phyloP scores from a whole-genome alignment of 2,329 filamentous ascomycete genomes.

The Phaeosphaeriaceae sp. region DNA sequence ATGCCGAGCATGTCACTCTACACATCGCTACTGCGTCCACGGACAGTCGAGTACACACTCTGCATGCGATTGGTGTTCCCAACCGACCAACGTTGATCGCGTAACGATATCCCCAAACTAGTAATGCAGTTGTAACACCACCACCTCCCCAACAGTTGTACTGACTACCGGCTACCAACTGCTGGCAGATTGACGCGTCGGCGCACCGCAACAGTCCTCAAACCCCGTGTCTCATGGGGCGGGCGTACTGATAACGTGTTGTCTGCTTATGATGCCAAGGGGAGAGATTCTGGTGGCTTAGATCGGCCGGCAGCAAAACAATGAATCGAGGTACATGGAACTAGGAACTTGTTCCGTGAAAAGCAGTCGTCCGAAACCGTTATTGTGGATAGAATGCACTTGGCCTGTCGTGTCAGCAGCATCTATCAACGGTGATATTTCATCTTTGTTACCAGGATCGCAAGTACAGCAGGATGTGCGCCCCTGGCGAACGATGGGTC shows the following conservation, averaged over 20 bases:
- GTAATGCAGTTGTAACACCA: constrained; percentile 32
- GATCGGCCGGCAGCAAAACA: constrained; percentile 25
- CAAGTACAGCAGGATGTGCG: constrained; percentile 23
- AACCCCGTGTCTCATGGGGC: constrained; percentile 18
- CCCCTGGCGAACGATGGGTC: constrained; percentile 9
- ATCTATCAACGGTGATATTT: constrained; percentile 7
- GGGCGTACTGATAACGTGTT: constrained; percentile 33
- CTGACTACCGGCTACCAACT: constrained; percentile 25
- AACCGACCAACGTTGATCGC: constrained; percentile 13
- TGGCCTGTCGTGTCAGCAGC: constrained; percentile 7
- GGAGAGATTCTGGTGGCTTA: constrained; percentile 35
- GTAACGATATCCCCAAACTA: constrained; percentile 17
- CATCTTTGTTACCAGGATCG: constrained; percentile 20
- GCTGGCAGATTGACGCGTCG: constrained; percentile 32
- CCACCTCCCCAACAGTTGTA: constrained; percentile 39
- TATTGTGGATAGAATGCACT: background rate
- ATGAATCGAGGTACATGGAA: background rate
- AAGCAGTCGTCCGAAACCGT: background rate
- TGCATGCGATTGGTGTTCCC: background rate
- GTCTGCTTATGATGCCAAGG: constrained; percentile 19
- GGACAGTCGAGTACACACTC: background rate
- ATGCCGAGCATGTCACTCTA: background rate
- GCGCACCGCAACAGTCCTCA: constrained; percentile 27
- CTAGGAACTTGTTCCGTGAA: background rate
- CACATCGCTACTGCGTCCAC: constrained; percentile 1